Conservation (phyloP, 2,329 filamentous ascomycete species). For the Trichophyton mentagrophytes region DNA sequence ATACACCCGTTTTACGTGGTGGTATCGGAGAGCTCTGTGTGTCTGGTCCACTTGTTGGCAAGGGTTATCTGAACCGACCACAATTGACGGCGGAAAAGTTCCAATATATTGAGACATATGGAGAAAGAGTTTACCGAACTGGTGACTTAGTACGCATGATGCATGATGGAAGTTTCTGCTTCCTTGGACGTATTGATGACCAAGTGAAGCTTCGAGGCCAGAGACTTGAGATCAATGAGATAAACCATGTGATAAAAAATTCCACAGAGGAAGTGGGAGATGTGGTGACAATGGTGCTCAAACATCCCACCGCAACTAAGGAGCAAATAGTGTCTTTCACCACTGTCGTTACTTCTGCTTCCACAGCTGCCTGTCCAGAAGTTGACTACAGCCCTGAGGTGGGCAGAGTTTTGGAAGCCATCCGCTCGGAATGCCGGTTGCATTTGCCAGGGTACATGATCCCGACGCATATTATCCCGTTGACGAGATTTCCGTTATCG, state of each 20-base stretch:
- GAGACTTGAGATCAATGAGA: constrained; percentile 78
- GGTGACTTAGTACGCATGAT: constrained; percentile 76
- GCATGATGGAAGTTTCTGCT: constrained; percentile 71
- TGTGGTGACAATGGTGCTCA: constrained; percentile 62
- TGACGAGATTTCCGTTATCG: constrained; percentile 64
- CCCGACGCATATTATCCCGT: constrained; percentile 64
- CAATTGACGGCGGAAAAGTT: constrained; percentile 70
- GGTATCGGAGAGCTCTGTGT: constrained; percentile 80
- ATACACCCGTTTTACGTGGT: constrained; percentile 60
- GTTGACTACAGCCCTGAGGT: constrained; percentile 28
- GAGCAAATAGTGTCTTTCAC: constrained; percentile 75
- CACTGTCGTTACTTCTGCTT: constrained; percentile 9
- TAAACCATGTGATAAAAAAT: constrained; percentile 66
- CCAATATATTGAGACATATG: constrained; percentile 46
- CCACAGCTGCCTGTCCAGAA: constrained; percentile 11
- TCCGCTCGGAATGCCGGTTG: constrained; percentile 52
- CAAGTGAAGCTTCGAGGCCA: constrained; percentile 88
- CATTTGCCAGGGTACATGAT: constrained; percentile 79
- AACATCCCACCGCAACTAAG: constrained; percentile 58
- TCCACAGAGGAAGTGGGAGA: constrained; percentile 49
- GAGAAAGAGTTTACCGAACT: constrained; percentile 65
- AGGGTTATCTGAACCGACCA: constrained; percentile 70
- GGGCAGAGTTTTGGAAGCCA: constrained; percentile 14
- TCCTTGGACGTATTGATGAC: constrained; percentile 76
- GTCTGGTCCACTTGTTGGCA: constrained; percentile 73